These are phyloP conservation scores for Kluyveromyces wickerhamii DNA, from an alignment of 805 yeast species.

Conservation along the genomic window DNA sequence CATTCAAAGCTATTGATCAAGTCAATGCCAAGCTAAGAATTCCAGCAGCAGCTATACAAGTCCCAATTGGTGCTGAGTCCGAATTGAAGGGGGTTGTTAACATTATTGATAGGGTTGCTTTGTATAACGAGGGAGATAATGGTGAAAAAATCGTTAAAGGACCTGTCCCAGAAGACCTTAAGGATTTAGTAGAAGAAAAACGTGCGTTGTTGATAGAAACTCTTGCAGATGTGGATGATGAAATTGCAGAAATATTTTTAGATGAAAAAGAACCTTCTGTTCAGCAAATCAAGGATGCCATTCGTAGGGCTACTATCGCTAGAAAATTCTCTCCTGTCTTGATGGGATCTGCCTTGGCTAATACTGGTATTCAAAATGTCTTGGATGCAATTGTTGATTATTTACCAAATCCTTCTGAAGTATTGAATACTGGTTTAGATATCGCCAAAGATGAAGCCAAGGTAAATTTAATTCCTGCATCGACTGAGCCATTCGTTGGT, in stretches of 20 bases:
- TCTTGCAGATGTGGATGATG: slow-evolving; percentile 96
- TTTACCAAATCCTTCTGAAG: slow-evolving; percentile 92
- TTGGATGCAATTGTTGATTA: slow-evolving; percentile 93
- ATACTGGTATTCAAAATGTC: slow-evolving; percentile 91
- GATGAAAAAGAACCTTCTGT: slow-evolving; percentile 85
- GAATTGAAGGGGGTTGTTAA: slow-evolving; percentile 84
- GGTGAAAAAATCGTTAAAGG: slow-evolving; percentile 71
- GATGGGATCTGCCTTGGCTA: slow-evolving; percentile 98
- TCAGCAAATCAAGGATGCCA: slow-evolving; percentile 79
- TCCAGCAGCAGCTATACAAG: slow-evolving; percentile 96
- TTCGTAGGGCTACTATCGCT: slow-evolving; percentile 91
- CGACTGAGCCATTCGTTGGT: slow-evolving; percentile 79
- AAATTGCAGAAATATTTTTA: slow-evolving; percentile 84
- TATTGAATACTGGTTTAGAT: slow-evolving; percentile 85
- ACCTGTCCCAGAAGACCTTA: slow-evolving; percentile 72
- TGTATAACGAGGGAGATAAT: slow-evolving; percentile 82
- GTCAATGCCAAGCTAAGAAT: slow-evolving; percentile 78
- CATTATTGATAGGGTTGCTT: slow-evolving; percentile 76
- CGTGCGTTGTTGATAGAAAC: slow-evolving; percentile 82
- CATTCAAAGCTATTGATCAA: slow-evolving; percentile 91
- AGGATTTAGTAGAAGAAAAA: slow-evolving; percentile 81
- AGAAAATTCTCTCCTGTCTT: slow-evolving; percentile 98
- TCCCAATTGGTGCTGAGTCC: slow-evolving; percentile 92
- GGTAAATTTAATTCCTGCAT: slow-evolving; percentile 65
- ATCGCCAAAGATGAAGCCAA: slow-evolving; percentile 54